These are phyloP conservation scores for Brasilioporus rufonigricans DNA, from an alignment of 768 basidiomycete genomes.

Conservation along the genomic window DNA sequence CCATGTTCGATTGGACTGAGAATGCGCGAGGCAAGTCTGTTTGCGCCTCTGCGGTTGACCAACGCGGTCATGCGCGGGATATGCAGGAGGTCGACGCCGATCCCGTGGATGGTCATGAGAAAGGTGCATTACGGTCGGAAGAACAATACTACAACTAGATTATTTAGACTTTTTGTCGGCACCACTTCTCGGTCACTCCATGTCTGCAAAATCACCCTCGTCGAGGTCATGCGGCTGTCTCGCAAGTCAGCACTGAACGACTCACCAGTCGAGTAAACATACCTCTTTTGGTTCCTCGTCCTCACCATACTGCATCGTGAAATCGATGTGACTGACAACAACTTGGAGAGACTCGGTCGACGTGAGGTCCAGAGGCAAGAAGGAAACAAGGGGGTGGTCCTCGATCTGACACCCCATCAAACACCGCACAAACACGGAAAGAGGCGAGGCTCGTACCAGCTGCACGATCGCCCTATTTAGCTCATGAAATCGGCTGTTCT, in stretches of 20 bases:
- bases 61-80: slow-evolving; percentile 62
- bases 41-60: slow-evolving; percentile 44
- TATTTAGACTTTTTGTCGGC: neutral
- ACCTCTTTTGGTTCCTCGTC: slow-evolving; percentile 97
- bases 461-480: slow-evolving; percentile 95
- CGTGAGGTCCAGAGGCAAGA: slow-evolving; percentile 91
- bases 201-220: slow-evolving; percentile 83
- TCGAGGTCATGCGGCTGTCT: slow-evolving; percentile 87
- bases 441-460: slow-evolving; percentile 60
- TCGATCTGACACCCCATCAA: slow-evolving; percentile 66
- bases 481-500: slow-evolving; percentile 87
- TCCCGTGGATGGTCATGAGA: slow-evolving; percentile 62
- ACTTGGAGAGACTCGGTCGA: slow-evolving; percentile 86
- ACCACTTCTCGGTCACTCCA: slow-evolving; percentile 43
- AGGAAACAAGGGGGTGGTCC: slow-evolving; percentile 96
- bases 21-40: slow-evolving; percentile 57
- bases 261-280: slow-evolving; percentile 16
- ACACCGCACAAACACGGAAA: neutral
- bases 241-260: slow-evolving; percentile 6
- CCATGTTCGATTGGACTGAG: slow-evolving; percentile 49
- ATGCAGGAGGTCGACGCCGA: slow-evolving; percentile 75
- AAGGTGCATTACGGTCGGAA: neutral
- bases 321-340: slow-evolving; percentile 94
- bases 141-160: neutral
- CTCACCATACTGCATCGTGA: slow-evolving; percentile 98